Base-by-base conservation (phyloP, 345 rosid species). In the Schrenkiella parvula region DNA sequence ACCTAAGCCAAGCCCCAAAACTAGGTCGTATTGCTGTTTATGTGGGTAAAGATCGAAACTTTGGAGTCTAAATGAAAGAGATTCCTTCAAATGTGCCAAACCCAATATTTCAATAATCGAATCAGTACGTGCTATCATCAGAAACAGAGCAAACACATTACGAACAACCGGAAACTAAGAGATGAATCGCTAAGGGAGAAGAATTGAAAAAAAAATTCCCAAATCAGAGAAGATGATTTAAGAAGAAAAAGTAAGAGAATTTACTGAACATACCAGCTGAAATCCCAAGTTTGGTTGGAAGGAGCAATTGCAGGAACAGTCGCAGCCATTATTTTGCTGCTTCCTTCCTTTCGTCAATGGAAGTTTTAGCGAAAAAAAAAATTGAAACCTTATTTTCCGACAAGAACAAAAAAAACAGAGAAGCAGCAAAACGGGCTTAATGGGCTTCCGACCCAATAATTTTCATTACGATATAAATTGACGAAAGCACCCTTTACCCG, bases 271-370 rank as follows among this genome's bases (percentile, higher is more conserved):
- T 64, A 89, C 90, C 89, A 85, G 73, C 82, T 85, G 62, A 84
- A 89, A 48, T 84, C 88, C 92, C 90, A 83, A 31, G 54, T 52
- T 61, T 68, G 76, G 15, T 26, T 23, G 19, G 56, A 72, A 13
- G 67, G 68, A 70, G 48, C 12, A 19, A 1, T 11, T 65, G 26
- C 60, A 35, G 72, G 60, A 66, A 57, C 78, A 37, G 56, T 35
- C 37, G 79, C 66, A 70, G 76, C 76, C 80, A 76, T 76, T 18
- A 18, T 23, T 43, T 17, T 5, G 44, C 38, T 63, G 46, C 44
- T 32, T 52, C 11, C 55, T 74, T 59, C 64, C 41, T 68, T 51
- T 61, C 65, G 63, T 25, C 58, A 53, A 62, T 61, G 57, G 79
- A 44, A 43, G 60, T 43, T 68, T 53, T 8, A 3, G 43, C 9